A percentile compares a stretch with the other conserved stretches of the same genome.
These are phyloP conservation scores for Mediolabrus comicus DNA, from an alignment of 108 stramenopile species.

Conservation along the genomic window DNA sequence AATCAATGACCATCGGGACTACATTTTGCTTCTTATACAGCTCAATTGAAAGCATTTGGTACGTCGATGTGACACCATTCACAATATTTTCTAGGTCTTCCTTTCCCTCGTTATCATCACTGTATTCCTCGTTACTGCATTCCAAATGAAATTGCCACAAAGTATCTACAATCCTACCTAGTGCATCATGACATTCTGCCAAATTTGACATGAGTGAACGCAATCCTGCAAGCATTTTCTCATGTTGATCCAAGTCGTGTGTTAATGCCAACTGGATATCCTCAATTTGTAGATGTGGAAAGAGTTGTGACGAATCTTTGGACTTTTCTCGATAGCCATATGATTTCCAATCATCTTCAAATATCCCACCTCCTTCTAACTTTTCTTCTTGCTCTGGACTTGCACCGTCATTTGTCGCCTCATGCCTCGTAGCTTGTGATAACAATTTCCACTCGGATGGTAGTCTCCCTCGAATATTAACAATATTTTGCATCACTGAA, in stretches of 20 bases:
- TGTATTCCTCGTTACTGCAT: not conserved
- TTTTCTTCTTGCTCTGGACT: conserved; percentile 5
- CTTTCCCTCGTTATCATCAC: conserved; percentile 8
- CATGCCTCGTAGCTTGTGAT: conserved; percentile 2
- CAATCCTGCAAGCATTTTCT: conserved; percentile 64
- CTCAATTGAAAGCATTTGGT: conserved; percentile 54
- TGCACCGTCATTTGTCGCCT: not conserved
- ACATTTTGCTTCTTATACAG: conserved; percentile 63
- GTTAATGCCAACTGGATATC: conserved; percentile 61
- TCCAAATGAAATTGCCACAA: conserved; percentile 53
- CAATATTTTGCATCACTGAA: conserved; percentile 55
- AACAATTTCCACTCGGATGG: conserved; percentile 46
- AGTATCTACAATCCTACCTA: conserved; percentile 70
- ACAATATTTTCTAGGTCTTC: conserved; percentile 20
- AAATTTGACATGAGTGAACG: conserved; percentile 51
- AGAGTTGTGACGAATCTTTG: not conserved
- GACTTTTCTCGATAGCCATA: conserved; percentile 27
- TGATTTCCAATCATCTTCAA: conserved; percentile 28
- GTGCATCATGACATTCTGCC: conserved; percentile 61
- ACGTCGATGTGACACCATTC: conserved; percentile 31
- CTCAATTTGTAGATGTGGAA: conserved; percentile 8
- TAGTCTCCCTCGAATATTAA: conserved; percentile 61
- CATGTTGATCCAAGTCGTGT: conserved; percentile 73
- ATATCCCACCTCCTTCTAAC: not conserved
- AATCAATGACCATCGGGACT: conserved; percentile 47